Evolutionary conservation across 805 yeast genomes (phyloP).

Genomic region (Candida xiaguanensis): DNA sequence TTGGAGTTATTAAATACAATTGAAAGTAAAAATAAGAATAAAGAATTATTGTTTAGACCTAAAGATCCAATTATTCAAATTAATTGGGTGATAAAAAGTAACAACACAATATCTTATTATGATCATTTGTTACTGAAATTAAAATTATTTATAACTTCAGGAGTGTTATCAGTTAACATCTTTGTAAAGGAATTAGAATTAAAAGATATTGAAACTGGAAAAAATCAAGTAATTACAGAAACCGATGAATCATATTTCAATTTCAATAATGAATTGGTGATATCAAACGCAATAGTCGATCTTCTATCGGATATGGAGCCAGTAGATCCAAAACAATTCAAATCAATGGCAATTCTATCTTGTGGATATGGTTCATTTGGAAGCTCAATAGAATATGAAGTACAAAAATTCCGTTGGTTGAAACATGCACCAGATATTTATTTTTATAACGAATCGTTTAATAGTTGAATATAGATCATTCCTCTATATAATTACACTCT

Average conservation of each 20-base stretch:
- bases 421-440: slow-evolving; percentile 37
- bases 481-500: too few relatives aligned
- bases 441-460: slow-evolving; percentile 35
- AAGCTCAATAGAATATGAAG: slow-evolving; percentile 21
- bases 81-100: slow-evolving; percentile 29
- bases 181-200: slow-evolving; percentile 19
- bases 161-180: slow-evolving; percentile 22
- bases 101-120: slow-evolving; percentile 33
- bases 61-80: slow-evolving; percentile 21
- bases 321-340: slow-evolving; percentile 11
- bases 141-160: slow-evolving; percentile 18
- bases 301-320: slow-evolving; percentile 1
- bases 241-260: background rate
- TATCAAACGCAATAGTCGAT: background rate
- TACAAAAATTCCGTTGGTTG: slow-evolving; percentile 25
- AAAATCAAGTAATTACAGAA: background rate
- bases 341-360: slow-evolving; percentile 33
- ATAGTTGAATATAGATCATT: background rate
- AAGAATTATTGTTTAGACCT: slow-evolving; percentile 35
- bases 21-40: slow-evolving; percentile 18
- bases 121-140: slow-evolving; percentile 30
- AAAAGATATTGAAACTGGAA: slow-evolving; percentile 4
- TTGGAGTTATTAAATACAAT: slow-evolving; percentile 34
- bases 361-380: slow-evolving; percentile 41
- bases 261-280: background rate